Evolutionary conservation across 164 flowering plant species (phyloP), one percentile per base, ranked within the genome.

Genomic region (Taxillus chinensis): DNA sequence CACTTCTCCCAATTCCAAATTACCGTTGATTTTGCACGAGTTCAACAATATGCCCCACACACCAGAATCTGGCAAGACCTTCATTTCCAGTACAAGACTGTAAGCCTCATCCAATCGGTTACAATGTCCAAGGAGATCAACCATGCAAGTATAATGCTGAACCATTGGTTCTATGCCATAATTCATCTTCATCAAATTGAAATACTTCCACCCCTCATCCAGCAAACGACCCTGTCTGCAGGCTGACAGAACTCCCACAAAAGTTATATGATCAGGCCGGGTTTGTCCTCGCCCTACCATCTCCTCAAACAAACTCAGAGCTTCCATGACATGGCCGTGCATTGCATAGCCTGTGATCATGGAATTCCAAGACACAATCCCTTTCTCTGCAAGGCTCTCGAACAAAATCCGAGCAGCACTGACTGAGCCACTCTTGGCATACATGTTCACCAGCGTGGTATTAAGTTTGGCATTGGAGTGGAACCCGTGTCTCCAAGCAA

Each of bases 31-130:
- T 63, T 77, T 79, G 59, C 80, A 79, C 8, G 80, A 72, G 61
- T 77, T 73, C 42, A 79, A 69, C 59, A 81, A 64, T 40, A 83
- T 75, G 64, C 83, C 81, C 85, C 85, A 81, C 1, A 79, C 71
- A 56, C 79, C 81, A 39, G 83, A 69, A 68, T 79, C 83, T 4
- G 81, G 78, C 38, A 5, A 3, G 5, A 68, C 75, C 48, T 54
- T 73, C 85, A 81, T 81, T 49, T 73, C 55, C 64, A 40, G 64
- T 65, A 77, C 75, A n/a, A 81, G 72, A 50, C 70, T 53, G 46
- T 71, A 73, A 40, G 85, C 80, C 63, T 81, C 85, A 45, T 67
- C 57, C 51, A 79, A 51, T 59, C 64, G 63, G 45, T 74, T 74
- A 14, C 62, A 62, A 56, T 71, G 80, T 14, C 82, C 82, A 40